Percentiles rank a stretch among this genome's conserved stretches.
phyloP scores from a whole-genome alignment of 495 filamentous ascomycete genomes.

The Neurospora cerealis region DNA sequence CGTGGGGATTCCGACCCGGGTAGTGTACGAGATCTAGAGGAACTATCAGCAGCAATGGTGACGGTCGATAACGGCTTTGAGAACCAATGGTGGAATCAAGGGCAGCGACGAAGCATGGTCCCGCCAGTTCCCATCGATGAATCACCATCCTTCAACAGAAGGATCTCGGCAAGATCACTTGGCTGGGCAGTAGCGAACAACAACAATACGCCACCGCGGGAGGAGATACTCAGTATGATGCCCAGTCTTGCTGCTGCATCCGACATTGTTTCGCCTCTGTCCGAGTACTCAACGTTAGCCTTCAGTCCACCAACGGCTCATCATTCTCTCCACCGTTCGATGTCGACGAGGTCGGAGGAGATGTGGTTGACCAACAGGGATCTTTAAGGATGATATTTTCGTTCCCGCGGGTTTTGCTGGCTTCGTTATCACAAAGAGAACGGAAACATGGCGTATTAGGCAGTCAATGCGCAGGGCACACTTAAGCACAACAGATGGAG shows the following conservation, averaged over 20 bases:
- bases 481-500: neutral
- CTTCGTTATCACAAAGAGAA: too few relatives aligned
- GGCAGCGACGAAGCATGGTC: slow-evolving; percentile 15
- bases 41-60: slow-evolving; percentile 44
- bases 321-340: slow-evolving; percentile 8
- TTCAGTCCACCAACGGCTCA: slow-evolving; percentile 1
- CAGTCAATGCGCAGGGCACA: neutral
- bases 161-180: slow-evolving; percentile 1
- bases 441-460: too few relatives aligned
- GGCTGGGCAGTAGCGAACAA: slow-evolving; percentile 8
- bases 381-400: neutral
- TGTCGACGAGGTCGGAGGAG: slow-evolving; percentile 24
- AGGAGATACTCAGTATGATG: neutral
- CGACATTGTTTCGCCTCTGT: slow-evolving; percentile 3
- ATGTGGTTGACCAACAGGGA: slow-evolving; percentile 11
- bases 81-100: slow-evolving; percentile 42
- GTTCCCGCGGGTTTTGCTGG: too few relatives aligned
- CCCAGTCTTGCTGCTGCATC: neutral
- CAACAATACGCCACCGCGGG: neutral
- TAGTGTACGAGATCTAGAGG: slow-evolving; percentile 31
- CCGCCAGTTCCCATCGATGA: neutral
- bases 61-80: slow-evolving; percentile 46
- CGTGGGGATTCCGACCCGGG: slow-evolving; percentile 8
- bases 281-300: neutral
- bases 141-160: neutral